Base-by-base conservation (phyloP, 2,329 filamentous ascomycete species). In the Didymella segeticola region DNA sequence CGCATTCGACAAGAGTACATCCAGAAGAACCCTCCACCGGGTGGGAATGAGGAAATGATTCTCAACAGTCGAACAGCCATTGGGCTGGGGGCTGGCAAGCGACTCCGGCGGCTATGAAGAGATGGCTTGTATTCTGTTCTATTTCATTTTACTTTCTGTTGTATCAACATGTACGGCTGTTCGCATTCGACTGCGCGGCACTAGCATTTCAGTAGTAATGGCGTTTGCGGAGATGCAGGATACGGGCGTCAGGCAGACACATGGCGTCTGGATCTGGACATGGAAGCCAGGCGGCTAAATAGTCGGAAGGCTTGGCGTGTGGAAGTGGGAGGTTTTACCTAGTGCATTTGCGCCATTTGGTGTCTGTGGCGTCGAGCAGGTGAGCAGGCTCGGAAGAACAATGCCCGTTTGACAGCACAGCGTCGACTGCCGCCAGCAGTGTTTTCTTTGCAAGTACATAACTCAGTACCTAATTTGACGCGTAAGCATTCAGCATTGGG, bases 1-100 rank as follows among this genome's bases (percentile, higher is more conserved):
- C 69, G 73, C 29, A 79, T 81, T 47, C 68, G 78, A 43, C 64
- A 66, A 37, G 77, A 79, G 56, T 79, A 78, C 53, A 74, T 75
- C n/a, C 61, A 70, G 47, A 63, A 65, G 12, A 61, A 76, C 34
- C 71, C 73, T 7, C 70, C 68, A 3, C 61, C 68, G 19, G 60
- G 61, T 9, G 70, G 68, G 15, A 67, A 62, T 42, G 67, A 69
- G 43, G 68, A 68, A 12, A 41, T 61, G 42, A 62, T 70, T 37
- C 53, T 74, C 26, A 69, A 69, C 57, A 72, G 72, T 33, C 65
- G 71, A 25, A 75, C 72, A 12, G 71, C 73, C 19, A 75, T 75
- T 46, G 74, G 75, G 61, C 58, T 71, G 29, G 72, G 72, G 12
- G 66, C 68, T 4, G 63, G 68, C 20, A 72, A 75, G 61, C 70